phyloP scores from a whole-genome alignment of 495 filamentous ascomycete species.

The Aspergillus asperescens region DNA sequence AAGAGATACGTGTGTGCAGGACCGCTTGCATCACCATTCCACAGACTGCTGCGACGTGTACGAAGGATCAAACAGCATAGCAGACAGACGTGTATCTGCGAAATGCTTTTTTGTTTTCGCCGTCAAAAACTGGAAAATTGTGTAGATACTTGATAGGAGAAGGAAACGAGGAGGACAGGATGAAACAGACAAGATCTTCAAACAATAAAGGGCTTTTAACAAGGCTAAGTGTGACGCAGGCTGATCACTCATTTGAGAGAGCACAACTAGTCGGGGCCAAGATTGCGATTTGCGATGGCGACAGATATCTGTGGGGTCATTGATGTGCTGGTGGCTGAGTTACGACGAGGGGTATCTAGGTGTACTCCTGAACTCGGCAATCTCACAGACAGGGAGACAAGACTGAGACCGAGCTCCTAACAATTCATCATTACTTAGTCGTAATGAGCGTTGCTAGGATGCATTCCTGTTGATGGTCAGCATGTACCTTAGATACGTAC shows the following conservation, averaged over 20 bases:
- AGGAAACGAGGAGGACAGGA: not conserved
- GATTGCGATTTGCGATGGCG: slow-evolving; percentile 6
- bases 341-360: not conserved
- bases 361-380: no score
- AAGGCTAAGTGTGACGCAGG: not conserved
- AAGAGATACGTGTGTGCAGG: not conserved
- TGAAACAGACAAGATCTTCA: slow-evolving; percentile 8
- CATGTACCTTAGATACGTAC: not conserved
- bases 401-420: no score
- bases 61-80: not conserved
- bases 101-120: not conserved
- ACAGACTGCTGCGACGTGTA: not conserved
- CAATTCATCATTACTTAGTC: no score
- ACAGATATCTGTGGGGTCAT: slow-evolving; percentile 1
- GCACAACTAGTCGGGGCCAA: not conserved
- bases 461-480: not conserved
- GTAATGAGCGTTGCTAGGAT: not conserved
- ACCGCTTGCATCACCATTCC: not conserved
- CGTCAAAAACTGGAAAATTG: not conserved
- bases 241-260: not conserved
- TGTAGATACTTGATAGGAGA: not conserved
- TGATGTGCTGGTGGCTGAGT: slow-evolving; percentile 14
- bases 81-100: no score
- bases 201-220: slow-evolving; percentile 2
- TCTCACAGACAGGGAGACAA: no score